Percentiles rank a stretch among this genome's conserved stretches.
Evolutionary conservation across 1,139 yeast genomes (phyloP).

Genomic region (Candida buenavistaensis): DNA sequence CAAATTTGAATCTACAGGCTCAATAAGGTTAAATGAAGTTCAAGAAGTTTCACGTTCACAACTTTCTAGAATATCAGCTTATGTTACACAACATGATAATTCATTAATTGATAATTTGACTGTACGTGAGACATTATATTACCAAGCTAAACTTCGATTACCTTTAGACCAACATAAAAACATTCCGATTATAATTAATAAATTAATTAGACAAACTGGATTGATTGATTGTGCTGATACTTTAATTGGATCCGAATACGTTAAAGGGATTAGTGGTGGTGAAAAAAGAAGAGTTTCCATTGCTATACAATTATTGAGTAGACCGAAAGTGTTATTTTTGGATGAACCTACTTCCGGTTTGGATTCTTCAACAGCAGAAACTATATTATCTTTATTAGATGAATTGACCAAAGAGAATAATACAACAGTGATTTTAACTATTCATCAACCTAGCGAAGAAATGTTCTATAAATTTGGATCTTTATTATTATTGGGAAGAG

Average conservation of each 20-base stretch:
- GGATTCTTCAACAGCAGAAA: constrained; percentile 73
- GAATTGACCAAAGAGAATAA: constrained; percentile 55
- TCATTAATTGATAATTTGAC: constrained; percentile 69
- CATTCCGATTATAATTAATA: constrained; percentile 44
- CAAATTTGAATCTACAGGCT: constrained; percentile 24
- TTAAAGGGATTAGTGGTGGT: constrained; percentile 85
- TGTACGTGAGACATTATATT: constrained; percentile 71
- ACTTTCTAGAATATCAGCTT: constrained; percentile 55
- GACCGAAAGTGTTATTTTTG: constrained; percentile 67
- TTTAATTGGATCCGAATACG: constrained; percentile 67
- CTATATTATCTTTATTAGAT: constrained; percentile 63
- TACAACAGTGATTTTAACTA: constrained; percentile 73
- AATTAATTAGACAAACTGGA: constrained; percentile 66
- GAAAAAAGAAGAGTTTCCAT: constrained; percentile 82
- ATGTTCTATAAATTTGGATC: constrained; percentile 65
- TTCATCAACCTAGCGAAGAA: constrained; percentile 81
- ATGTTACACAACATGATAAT: constrained; percentile 80
- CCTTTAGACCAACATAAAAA: constrained; percentile 32
- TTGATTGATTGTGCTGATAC: constrained; percentile 77
- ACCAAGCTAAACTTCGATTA: constrained; percentile 69
- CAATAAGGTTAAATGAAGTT: constrained; percentile 18
- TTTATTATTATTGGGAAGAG: constrained; percentile 65
- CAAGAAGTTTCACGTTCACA: constrained; percentile 42
- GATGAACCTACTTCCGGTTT: constrained; percentile 93
- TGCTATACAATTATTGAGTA: constrained; percentile 71